phyloP scores from a whole-genome alignment of 1,284 basidiomycete species.

The Pseudozyma tsukubaensis region DNA sequence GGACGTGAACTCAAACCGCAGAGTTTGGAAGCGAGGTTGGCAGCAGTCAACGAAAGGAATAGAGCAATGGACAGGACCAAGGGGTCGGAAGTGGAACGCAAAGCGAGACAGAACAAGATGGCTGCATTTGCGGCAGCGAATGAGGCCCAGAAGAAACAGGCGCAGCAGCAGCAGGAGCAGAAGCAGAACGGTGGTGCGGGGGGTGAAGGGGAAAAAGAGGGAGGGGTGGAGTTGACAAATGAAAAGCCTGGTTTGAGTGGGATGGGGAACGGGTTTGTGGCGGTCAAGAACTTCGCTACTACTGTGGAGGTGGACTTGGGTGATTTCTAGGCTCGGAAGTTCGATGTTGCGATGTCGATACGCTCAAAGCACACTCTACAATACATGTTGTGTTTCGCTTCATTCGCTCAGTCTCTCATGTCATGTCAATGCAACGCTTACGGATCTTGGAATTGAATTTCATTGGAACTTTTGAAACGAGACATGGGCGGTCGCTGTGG shows the following conservation, averaged over 20 bases:
- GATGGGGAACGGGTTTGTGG: conserved; percentile 67
- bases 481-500: too few species aligned
- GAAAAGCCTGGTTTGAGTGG: conserved; percentile 38
- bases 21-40: conserved; percentile 74
- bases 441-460: too few species aligned
- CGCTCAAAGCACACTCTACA: too few species aligned
- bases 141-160: not conserved
- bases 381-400: too few species aligned
- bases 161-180: not conserved
- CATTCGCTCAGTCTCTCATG: too few species aligned
- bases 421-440: too few species aligned
- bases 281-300: conserved; percentile 68
- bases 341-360: not conserved
- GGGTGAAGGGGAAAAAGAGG: conserved; percentile 2
- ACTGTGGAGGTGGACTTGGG: conserved; percentile 70
- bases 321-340: conserved; percentile 61
- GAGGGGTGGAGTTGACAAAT: conserved; percentile 27
- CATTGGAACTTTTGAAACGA: too few species aligned
- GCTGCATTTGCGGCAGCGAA: conserved; percentile 5
- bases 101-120: conserved; percentile 71
- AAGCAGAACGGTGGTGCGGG: not conserved
- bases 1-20: not conserved
- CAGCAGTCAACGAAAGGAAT: conserved; percentile 88
- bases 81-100: conserved; percentile 79
- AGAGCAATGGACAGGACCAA: conserved; percentile 81